Conservation (phyloP, 768 basidiomycete genomes). For the Hygrophorus pudorinus region DNA sequence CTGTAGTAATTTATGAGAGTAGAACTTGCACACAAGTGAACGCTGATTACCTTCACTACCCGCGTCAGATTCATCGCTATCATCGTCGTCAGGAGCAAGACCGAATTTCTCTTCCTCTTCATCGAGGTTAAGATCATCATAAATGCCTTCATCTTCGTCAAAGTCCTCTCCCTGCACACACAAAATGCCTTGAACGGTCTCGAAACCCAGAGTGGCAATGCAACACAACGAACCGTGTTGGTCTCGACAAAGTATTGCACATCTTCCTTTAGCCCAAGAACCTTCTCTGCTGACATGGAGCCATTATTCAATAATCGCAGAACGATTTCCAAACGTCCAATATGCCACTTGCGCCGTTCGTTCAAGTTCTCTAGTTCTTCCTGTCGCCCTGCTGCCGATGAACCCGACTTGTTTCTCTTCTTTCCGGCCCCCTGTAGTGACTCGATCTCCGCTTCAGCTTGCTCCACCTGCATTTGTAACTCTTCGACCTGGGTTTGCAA, state of each 20-base stretch:
- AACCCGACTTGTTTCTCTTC: constrained; percentile 72
- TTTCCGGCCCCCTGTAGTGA: constrained; percentile 69
- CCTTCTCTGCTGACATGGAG: constrained; percentile 72
- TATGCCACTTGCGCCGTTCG: constrained; percentile 93
- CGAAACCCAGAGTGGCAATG: constrained; percentile 4
- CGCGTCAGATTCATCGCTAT: constrained; percentile 69
- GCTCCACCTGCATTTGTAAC: constrained; percentile 86
- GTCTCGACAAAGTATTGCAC: constrained; percentile 93
- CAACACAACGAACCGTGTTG: constrained; percentile 65
- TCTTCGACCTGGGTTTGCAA: constrained; percentile 85
- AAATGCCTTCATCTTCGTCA: constrained; percentile 94
- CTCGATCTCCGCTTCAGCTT: constrained; percentile 93
- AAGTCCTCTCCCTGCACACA: constrained; percentile 82
- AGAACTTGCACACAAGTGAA: not conserved
- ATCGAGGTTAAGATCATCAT: constrained; percentile 94
- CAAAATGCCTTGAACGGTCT: constrained; percentile 13
- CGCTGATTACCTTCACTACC: constrained; percentile 56
- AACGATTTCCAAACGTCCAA: constrained; percentile 85
- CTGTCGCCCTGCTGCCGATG: constrained; percentile 56
- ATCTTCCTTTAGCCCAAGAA: constrained; percentile 81
- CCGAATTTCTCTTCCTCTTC: constrained; percentile 96
- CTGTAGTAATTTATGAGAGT: constrained; percentile 22
- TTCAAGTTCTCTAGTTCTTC: constrained; percentile 84
- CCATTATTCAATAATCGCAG: constrained; percentile 92
- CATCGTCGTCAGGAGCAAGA: constrained; percentile 63